These are phyloP conservation scores for Lathyrus aphaca DNA, from an alignment of 306 rosid species.

Conservation along the genomic window DNA sequence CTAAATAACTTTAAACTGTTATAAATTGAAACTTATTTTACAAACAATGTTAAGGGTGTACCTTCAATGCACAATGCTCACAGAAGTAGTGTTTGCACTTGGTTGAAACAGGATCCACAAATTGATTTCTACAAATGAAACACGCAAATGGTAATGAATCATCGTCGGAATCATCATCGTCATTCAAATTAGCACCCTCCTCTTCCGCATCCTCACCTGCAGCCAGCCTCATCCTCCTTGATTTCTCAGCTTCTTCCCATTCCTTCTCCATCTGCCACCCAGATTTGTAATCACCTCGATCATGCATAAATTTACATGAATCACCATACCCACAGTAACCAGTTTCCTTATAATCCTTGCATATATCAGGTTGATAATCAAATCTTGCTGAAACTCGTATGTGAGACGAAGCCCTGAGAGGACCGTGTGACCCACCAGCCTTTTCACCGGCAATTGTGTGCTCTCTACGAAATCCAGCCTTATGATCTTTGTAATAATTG, in stretches of 20 bases:
- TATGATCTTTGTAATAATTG: slow-evolving; percentile 4
- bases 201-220: slow-evolving; percentile 1
- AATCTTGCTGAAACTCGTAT: neutral
- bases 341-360: slow-evolving; percentile 17
- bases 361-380: slow-evolving; percentile 23
- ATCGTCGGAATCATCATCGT: neutral
- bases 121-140: slow-evolving; percentile 21
- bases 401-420: slow-evolving; percentile 23
- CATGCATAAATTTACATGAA: slow-evolving; percentile 13
- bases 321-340: slow-evolving; percentile 9
- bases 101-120: slow-evolving; percentile 18
- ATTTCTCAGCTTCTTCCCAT: slow-evolving; percentile 21
- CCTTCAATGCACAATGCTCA: slow-evolving; percentile 18
- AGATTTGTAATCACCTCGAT: slow-evolving; percentile 17
- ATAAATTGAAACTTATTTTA: neutral
- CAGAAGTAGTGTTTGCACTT: slow-evolving; percentile 19
- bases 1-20: neutral
- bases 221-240: slow-evolving; percentile 10
- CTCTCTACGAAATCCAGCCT: slow-evolving; percentile 23
- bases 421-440: slow-evolving; percentile 21
- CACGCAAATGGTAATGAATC: slow-evolving; percentile 10
- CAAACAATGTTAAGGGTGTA: neutral
- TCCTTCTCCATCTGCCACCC: slow-evolving; percentile 27
- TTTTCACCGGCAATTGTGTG: slow-evolving; percentile 16
- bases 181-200: neutral